Conservation (phyloP, 768 basidiomycete species). For the Auriculariales sp. region DNA sequence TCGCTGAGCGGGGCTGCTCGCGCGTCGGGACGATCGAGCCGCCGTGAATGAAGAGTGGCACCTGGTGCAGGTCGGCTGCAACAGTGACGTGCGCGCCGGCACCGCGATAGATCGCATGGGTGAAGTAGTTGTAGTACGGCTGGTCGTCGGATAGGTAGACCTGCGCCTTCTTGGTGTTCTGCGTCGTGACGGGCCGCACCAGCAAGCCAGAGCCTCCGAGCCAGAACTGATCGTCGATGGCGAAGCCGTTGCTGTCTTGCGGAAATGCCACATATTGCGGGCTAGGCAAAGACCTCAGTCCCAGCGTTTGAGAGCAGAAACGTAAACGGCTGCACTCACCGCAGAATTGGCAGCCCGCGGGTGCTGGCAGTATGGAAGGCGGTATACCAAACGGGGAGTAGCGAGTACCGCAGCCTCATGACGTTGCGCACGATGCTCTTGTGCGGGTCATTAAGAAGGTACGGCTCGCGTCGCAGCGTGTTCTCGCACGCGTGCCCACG, state of each 20-base stretch:
- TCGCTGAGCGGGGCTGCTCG: conserved; percentile 73
- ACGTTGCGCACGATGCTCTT: conserved; percentile 68
- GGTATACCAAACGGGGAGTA: conserved; percentile 95
- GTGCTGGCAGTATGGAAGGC: conserved; percentile 82
- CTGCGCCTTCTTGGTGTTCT: conserved; percentile 50
- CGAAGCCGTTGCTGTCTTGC: conserved; percentile 70
- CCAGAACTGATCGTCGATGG: conserved; percentile 89
- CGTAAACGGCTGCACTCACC: conserved; percentile 31
- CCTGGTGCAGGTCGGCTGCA: conserved; percentile 58
- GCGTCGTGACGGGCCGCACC: conserved; percentile 76
- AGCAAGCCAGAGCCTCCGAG: conserved; percentile 82
- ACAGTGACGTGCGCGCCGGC: conserved; percentile 57
- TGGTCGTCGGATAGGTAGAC: conserved; percentile 77
- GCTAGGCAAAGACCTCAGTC: conserved; percentile 22
- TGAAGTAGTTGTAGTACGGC: conserved; percentile 92
- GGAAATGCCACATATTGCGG: conserved; percentile 97
- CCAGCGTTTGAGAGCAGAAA: not conserved
- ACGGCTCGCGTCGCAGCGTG: conserved; percentile 94
- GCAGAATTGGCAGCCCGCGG: conserved; percentile 67
- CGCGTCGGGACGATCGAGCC: conserved; percentile 82
- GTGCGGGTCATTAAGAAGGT: conserved; percentile 79
- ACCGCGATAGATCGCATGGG: conserved; percentile 50
- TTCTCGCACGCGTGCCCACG: conserved; percentile 96
- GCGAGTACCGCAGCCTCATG: conserved; percentile 66
- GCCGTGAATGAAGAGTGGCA: conserved; percentile 81